Percentiles rank a stretch among this genome's conserved stretches.
Conservation (phyloP, 805 yeast species). For the Middelhovenomyces tepae region DNA sequence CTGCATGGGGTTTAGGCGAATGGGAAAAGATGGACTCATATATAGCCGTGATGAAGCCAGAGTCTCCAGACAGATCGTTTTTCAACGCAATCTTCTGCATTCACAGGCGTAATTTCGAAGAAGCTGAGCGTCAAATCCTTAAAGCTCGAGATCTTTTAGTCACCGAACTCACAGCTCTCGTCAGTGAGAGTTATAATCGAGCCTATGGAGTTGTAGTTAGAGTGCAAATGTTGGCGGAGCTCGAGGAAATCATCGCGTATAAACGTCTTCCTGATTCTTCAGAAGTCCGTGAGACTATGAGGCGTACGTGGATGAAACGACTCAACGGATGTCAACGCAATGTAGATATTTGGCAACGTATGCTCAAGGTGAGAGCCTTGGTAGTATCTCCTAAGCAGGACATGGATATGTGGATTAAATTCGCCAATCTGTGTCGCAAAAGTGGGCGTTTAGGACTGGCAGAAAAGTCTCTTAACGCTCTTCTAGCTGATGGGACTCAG, state of each 20-base stretch:
- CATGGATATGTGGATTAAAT: slow-evolving; percentile 96
- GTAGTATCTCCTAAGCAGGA: slow-evolving; percentile 94
- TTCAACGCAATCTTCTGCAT: slow-evolving; percentile 83
- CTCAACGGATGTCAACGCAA: slow-evolving; percentile 89
- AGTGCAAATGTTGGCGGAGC: slow-evolving; percentile 93
- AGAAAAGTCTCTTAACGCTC: slow-evolving; percentile 75
- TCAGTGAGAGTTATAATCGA: slow-evolving; percentile 91
- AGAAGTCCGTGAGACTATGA: slow-evolving; percentile 65
- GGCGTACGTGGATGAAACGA: slow-evolving; percentile 91
- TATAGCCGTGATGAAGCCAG: slow-evolving; percentile 80
- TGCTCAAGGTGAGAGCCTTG: slow-evolving; percentile 84
- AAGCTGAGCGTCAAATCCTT: slow-evolving; percentile 68
- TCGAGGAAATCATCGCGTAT: slow-evolving; percentile 89
- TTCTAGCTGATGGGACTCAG: too few species aligned
- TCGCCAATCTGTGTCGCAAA: slow-evolving; percentile 91
- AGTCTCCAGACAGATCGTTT: slow-evolving; percentile 91
- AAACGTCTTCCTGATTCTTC: slow-evolving; percentile 78
- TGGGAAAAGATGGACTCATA: slow-evolving; percentile 96
- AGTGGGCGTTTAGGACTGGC: slow-evolving; percentile 89
- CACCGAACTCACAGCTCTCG: slow-evolving; percentile 89
- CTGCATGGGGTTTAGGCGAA: slow-evolving; percentile 95
- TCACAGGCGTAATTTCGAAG: slow-evolving; percentile 78
- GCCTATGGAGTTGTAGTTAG: slow-evolving; percentile 96
- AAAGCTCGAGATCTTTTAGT: slow-evolving; percentile 83
- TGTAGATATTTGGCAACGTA: slow-evolving; percentile 98